Base-by-base conservation (phyloP, 2,329 filamentous ascomycete genomes). In the Calonectria pauciramosa region DNA sequence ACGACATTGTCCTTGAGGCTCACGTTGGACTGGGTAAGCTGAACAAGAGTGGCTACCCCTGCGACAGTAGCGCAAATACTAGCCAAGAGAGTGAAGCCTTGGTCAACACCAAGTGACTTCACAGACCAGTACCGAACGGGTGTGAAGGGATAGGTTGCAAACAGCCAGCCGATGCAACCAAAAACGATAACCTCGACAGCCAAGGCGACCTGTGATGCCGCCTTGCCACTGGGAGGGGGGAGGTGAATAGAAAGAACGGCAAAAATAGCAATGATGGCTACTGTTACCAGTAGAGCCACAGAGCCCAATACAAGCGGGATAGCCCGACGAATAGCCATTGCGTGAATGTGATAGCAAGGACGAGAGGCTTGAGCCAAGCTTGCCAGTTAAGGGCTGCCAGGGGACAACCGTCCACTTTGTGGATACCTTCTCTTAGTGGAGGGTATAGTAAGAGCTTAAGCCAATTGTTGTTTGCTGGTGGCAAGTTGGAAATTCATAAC, bases 41-140 rank as follows among this genome's bases (percentile, higher is more conserved):
- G 83, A 30, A 87, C 84, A 67, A 91, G 81, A 60, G 86, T 84
- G 4, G 84, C 83, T 18, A 88, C 83, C 23, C 89, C 90, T 6
- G 88, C 80, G 4, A 84, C 85, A 26, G 88, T 85, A 11, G 89
- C 88, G 32, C 88, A 79, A 3, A 86, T 82, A 71, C 87, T 89
- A 9, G 85, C 76, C 14, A 88, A 71, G 13, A 90, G 77, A 51
- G 80, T 79, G 32, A 81, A 59, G 41, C 81, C 80, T 41, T 82
- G 80, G 52, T 80, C 78, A 41, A 83, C 63, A 9, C 70, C 77
- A 1, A 81, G 78, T 30, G 79, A 78, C n/a, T 71, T 74, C 38
- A 71, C 73, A 13, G 81, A 83, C 52, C 78, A 77, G 23, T 78
- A 68, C 11, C 78, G 77, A n/a, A 80, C 76, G 8, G 77, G 71